Base-by-base conservation (phyloP, 768 basidiomycete species). In the Inosperma sp. region DNA sequence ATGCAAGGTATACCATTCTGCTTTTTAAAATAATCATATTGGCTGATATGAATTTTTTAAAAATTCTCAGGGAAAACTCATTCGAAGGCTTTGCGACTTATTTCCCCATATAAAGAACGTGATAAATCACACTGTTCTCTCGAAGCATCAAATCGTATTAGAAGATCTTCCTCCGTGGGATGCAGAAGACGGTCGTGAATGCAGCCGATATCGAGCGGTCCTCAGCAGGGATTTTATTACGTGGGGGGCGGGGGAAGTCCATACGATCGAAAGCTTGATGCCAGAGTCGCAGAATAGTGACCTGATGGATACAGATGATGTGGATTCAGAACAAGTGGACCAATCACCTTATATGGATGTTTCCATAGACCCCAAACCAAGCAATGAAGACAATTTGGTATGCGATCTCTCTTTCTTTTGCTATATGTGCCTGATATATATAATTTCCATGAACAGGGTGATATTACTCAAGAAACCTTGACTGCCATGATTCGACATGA, bases 401-500 rank as follows among this genome's bases (percentile, higher is more conserved):
- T 8, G 63, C 56, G 6, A 19, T 35, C 10, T 8, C 3, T 45
- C 19, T 53, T 47, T 29, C 41, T 22, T 31, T 25, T 16, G 26
- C 16, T 8, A 30, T 3, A 5, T 56, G 16, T 51, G 49, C 33
- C 30, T 51, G 34, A 41, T 25, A 14, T 49, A 16, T 22, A 19
- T 16, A 39, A 14, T 21, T 26, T 26, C n/a, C n/a, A n/a, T n/a
- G n/a, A 33, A 49, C 56, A 88, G 86, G 86, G 86, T n/a, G 57
- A 59, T 6, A 84, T 88, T 44, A 78, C 83, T 14, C 85, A 88
- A 56, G 86, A 89, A 58, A 80, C 85, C 6, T 70, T 89, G 34
- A 77, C 80, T 45, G 69, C 77, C 14, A 86, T 87, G 82, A 88
- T 89, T 58, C 76, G 81, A 31, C 81, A 82, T 45, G 87, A 89